phyloP scores from a whole-genome alignment of 2,329 filamentous ascomycete genomes.

The Botrytis byssoidea region DNA sequence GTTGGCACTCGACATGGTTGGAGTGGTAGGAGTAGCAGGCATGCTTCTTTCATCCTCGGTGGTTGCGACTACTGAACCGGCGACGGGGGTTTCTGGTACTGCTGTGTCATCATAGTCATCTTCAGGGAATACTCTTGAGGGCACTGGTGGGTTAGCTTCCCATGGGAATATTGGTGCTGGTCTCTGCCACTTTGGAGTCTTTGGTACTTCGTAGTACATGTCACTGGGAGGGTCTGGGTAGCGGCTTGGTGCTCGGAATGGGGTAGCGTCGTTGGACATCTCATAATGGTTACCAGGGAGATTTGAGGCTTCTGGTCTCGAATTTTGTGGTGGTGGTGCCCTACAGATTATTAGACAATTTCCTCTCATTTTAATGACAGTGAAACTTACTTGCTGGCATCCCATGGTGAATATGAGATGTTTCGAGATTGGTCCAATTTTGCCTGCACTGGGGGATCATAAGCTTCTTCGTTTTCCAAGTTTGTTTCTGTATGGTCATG shows the following conservation, averaged over 20 bases:
- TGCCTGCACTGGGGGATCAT: conserved; percentile 34
- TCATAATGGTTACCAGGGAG: conserved; percentile 76
- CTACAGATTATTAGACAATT: conserved; percentile 32
- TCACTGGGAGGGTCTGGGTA: conserved; percentile 83
- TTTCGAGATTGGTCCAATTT: conserved; percentile 25
- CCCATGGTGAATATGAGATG: conserved; percentile 40
- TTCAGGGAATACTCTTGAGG: conserved; percentile 64
- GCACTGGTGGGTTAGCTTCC: conserved; percentile 67
- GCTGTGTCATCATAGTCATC: conserved; percentile 42
- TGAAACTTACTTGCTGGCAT: conserved; percentile 49
- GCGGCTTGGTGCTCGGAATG: conserved; percentile 72
- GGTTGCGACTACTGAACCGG: conserved; percentile 43
- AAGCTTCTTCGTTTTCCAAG: conserved; percentile 35
- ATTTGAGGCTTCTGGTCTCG: conserved; percentile 80
- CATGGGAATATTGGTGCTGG: conserved; percentile 83
- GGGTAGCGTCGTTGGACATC: conserved; percentile 74
- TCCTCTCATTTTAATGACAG: conserved; percentile 37
- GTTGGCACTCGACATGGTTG: conserved; percentile 48
- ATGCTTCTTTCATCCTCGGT: conserved; percentile 44
- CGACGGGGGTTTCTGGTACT: conserved; percentile 25
- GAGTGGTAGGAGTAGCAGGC: conserved; percentile 48
- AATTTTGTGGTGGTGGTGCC: conserved; percentile 58
- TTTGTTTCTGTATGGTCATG: conserved; percentile 24
- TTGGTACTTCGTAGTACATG: conserved; percentile 85
- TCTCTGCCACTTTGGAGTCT: conserved; percentile 56